Conservation (phyloP, 345 rosid species). For the Diplotaxis tenuifolia region DNA sequence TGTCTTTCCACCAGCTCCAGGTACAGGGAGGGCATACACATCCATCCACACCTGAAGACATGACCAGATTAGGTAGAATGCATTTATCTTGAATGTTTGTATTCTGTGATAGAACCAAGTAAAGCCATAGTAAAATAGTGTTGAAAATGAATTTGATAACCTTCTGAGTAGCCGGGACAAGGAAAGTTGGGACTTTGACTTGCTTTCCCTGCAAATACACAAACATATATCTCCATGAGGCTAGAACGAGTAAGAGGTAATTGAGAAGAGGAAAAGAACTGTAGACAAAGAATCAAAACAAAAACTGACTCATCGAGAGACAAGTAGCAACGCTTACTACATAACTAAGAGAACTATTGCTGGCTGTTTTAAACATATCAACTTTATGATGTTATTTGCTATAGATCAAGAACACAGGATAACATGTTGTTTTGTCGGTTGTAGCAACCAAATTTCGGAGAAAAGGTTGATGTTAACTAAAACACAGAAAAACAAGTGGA, state of each 20-base stretch:
- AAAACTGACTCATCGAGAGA: not conserved
- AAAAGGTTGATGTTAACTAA: not conserved
- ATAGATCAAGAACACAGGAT: not conserved
- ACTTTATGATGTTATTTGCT: not conserved
- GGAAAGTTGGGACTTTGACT: slow-evolving; percentile 95
- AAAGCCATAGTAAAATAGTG: not conserved
- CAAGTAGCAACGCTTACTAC: not conserved
- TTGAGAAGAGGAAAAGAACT: not conserved
- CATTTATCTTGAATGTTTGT: not conserved
- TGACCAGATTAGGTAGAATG: slow-evolving; percentile 14
- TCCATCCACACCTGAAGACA: slow-evolving; percentile 89
- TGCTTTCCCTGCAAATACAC: slow-evolving; percentile 61
- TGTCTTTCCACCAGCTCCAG: slow-evolving; percentile 95
- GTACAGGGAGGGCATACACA: slow-evolving; percentile 76
- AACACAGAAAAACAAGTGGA: not conserved
- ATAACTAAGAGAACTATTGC: not conserved
- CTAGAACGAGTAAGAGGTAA: not conserved
- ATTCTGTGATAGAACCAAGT: not conserved
- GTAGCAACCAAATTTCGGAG: not conserved
- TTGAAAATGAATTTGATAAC: slow-evolving; percentile 32
- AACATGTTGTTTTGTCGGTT: not conserved
- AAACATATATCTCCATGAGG: slow-evolving; percentile 1
- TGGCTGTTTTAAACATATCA: not conserved
- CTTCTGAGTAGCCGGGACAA: slow-evolving; percentile 97
- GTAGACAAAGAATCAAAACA: not conserved